These are phyloP conservation scores for Aspergillus kassunensis DNA, from an alignment of 495 filamentous ascomycete genomes.

Conservation along the genomic window DNA sequence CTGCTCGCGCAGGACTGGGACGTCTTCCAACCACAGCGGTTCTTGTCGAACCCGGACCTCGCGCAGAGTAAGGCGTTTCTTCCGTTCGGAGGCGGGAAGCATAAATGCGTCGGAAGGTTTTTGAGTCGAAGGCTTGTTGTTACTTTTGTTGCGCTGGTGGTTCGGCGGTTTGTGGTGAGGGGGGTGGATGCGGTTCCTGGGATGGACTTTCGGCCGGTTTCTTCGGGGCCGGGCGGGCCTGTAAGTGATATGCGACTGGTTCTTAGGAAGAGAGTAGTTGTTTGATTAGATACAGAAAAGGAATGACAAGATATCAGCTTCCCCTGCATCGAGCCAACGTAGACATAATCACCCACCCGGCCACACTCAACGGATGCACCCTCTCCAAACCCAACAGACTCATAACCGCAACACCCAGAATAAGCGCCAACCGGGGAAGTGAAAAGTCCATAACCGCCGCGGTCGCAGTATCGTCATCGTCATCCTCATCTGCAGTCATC, in stretches of 20 bases:
- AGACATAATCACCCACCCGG: neutral
- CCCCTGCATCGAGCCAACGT: too few species aligned
- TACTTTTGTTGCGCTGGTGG: neutral
- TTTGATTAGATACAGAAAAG: too few species aligned
- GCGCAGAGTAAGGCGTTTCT: conserved; percentile 1
- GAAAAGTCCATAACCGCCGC: neutral
- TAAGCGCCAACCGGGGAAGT: neutral
- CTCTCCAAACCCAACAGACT: neutral
- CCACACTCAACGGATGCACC: neutral
- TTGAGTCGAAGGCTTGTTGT: neutral
- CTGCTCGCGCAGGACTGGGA: neutral
- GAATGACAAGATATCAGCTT: too few species aligned
- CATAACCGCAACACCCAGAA: neutral
- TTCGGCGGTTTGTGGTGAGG: neutral
- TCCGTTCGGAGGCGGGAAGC: conserved; percentile 1
- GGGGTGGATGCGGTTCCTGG: neutral
- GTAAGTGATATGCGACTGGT: neutral
- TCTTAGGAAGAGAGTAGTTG: too few species aligned
- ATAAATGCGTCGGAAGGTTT: neutral
- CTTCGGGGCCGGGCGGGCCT: neutral
- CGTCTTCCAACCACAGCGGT: conserved; percentile 1
- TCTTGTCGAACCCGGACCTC: neutral
- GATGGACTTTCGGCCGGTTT: neutral
- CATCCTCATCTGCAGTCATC: neutral
- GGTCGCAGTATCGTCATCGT: neutral